Percentiles rank a stretch among this genome's conserved stretches.
Evolutionary conservation across 2,329 filamentous ascomycete genomes (phyloP).

Genomic region (Aspergillus sp.): DNA sequence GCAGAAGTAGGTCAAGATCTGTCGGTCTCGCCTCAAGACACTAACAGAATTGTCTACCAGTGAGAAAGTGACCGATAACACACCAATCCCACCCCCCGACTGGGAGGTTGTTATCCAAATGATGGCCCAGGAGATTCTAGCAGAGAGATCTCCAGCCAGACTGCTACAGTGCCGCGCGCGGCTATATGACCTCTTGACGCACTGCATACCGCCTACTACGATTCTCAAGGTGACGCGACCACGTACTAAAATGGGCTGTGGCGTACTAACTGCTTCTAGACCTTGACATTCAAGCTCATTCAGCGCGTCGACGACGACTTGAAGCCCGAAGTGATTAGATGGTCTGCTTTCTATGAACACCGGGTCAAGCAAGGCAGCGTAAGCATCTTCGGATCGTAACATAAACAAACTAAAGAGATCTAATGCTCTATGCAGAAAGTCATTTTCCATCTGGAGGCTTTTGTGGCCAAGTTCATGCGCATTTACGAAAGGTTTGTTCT

Average conservation of each 20-base stretch:
- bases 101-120: conserved; percentile 91
- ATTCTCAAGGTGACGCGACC: conserved; percentile 67
- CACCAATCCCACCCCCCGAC: conserved; percentile 88
- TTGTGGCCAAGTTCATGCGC: conserved; percentile 98
- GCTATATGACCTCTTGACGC: conserved; percentile 94
- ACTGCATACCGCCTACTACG: conserved; percentile 93
- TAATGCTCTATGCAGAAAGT: conserved; percentile 60
- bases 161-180: conserved; percentile 87
- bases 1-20: conserved; percentile 69
- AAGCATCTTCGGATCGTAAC: conserved; percentile 18
- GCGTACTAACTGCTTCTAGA: conserved; percentile 43
- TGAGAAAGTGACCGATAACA: conserved; percentile 84
- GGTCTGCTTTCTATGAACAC: conserved; percentile 97
- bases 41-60: conserved; percentile 46
- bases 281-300: conserved; percentile 89
- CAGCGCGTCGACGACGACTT: conserved; percentile 81
- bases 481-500: conserved; percentile 77
- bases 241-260: neutral
- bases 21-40: neutral
- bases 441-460: conserved; percentile 97
- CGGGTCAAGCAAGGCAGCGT: conserved; percentile 78
- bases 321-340: conserved; percentile 89
- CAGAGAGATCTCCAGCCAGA: conserved; percentile 84
- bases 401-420: neutral
- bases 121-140: conserved; percentile 89